Evolutionary conservation across 306 rosid genomes (phyloP).

Genomic region (apple (Malus domestica)): DNA sequence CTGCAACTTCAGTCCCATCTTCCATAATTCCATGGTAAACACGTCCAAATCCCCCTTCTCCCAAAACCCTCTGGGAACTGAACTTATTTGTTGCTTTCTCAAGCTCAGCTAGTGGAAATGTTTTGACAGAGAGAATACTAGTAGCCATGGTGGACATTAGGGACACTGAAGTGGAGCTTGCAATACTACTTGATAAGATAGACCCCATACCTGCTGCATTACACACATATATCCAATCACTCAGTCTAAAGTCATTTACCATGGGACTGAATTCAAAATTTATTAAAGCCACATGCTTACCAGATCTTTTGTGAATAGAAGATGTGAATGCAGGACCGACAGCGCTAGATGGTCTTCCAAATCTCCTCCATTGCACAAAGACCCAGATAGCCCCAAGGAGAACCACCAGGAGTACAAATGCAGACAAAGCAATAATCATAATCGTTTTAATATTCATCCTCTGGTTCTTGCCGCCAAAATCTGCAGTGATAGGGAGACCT

Average conservation of each 20-base stretch:
- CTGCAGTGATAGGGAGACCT: constrained; percentile 57
- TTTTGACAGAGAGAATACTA: constrained; percentile 67
- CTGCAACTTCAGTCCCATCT: constrained; percentile 85
- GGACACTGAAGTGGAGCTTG: constrained; percentile 75
- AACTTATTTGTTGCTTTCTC: constrained; percentile 80
- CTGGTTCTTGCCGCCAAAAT: constrained; percentile 42
- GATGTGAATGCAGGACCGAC: constrained; percentile 49
- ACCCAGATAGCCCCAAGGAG: constrained; percentile 54
- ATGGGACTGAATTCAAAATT: background rate
- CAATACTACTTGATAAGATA: constrained; percentile 58
- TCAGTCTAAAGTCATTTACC: background rate
- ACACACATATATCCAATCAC: constrained; percentile 8
- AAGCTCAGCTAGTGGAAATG: constrained; percentile 68
- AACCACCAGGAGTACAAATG: constrained; percentile 59
- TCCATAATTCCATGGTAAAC: constrained; percentile 75
- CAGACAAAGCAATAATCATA: constrained; percentile 61
- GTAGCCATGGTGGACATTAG: constrained; percentile 63
- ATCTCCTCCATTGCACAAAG: constrained; percentile 61
- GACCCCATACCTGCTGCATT: constrained; percentile 79
- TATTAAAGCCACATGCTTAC: constrained; percentile 31
- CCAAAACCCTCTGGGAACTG: constrained; percentile 68
- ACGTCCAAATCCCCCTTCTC: constrained; percentile 98
- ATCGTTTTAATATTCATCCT: constrained; percentile 52
- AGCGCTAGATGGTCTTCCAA: constrained; percentile 58
- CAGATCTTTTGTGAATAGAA: constrained; percentile 68